Base-by-base conservation (phyloP, 768 basidiomycete genomes). In the Leccinum longicurvipes region DNA sequence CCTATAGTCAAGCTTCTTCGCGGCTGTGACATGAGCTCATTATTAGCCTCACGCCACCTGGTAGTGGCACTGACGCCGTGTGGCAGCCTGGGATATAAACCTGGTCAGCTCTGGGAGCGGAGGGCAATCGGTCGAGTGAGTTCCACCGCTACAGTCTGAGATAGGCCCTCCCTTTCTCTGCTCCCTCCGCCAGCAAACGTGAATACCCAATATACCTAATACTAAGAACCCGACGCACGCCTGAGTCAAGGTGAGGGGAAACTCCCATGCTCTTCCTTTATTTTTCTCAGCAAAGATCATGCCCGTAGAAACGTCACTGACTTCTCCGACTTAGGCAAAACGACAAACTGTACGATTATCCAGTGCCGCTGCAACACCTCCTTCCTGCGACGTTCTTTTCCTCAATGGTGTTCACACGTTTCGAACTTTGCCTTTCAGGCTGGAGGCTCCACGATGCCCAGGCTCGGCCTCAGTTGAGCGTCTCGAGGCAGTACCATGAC, bases 51-150 rank as follows among this genome's bases (percentile, higher is more conserved):
- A 56, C 12, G 60, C 65, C 65, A 62, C 65, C 66, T 66, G 65
- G 56, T 48, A 65, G 57, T 67, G 65, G 65, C 65, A 48, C 61
- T 61, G 62, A 64, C 53, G 23, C 48, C 60, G 60, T 66, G 65
- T 58, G 65, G 65, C 65, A 67, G 57, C 14, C 23, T 47, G 39
- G 63, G 56, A 66, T 67, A 66, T 55, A 66, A 60, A 41, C 54
- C 50, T 41, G 31, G 42, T 19, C 47, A 10, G 42, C 39, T 54
- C 51, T 49, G 28, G 45, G 23, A 27, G 39, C 31, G 60, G 25
- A 47, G 53, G 39, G 12, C 57, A 42, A 21, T 39, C 32, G 12
- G 53, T 44, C 34, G 53, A 56, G 61, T 39, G 50, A 55, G 47
- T 27, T 44, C 57, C 57, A 60, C 58, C 45, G 17, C 27, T 42